Conservation (phyloP, 371 early-diverging fungal species). For the Mucor piriformis region DNA sequence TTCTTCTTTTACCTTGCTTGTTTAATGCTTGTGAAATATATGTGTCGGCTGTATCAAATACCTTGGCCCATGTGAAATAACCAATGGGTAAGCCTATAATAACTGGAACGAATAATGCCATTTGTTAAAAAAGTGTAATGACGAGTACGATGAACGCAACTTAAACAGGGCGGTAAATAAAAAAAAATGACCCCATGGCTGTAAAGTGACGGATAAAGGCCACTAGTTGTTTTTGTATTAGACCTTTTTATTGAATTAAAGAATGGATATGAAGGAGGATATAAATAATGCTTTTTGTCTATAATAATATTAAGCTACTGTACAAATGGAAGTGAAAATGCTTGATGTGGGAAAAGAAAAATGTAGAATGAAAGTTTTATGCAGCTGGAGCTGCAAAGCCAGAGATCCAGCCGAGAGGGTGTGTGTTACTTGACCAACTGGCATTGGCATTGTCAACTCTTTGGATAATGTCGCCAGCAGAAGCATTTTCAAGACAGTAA, state of each 20-base stretch:
- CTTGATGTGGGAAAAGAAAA: background rate
- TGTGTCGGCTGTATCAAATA: slow-evolving; percentile 34
- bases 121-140: background rate
- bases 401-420: slow-evolving; percentile 18
- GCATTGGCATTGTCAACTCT: background rate
- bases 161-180: too few relatives aligned
- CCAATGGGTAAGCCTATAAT: slow-evolving; percentile 44
- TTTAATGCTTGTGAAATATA: background rate
- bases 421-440: slow-evolving; percentile 11
- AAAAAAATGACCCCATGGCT: too few relatives aligned
- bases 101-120: slow-evolving; percentile 46
- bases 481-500: slow-evolving; percentile 36
- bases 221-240: too few relatives aligned
- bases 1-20: background rate
- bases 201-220: too few relatives aligned
- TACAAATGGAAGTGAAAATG: background rate
- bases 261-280: background rate
- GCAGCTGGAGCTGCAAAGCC: slow-evolving; percentile 33
- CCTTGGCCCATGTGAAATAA: slow-evolving; percentile 41
- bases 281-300: background rate
- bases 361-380: slow-evolving; percentile 1
- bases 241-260: background rate
- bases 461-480: slow-evolving; percentile 17
- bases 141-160: background rate
- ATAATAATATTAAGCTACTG: background rate